phyloP scores from a whole-genome alignment of 176 grass and related monocot species.

The maize (Zea mays) region Zm-B73-REFERENCE-NAM-5.0 NC_050097.1:13923501-13924000 shows the following conservation, averaged over 20 bases:
- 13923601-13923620: too few species aligned
- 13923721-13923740: too few species aligned
- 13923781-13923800: constrained; percentile 57
- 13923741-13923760: too few species aligned
- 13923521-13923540: background rate
- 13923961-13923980: constrained; percentile 95
- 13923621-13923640: too few species aligned
- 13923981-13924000: constrained; percentile 96
- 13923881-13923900: constrained; percentile 99
- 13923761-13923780: background rate
- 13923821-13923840: constrained; percentile 97
- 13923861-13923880: constrained; percentile 99
- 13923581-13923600: too few species aligned
- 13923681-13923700: too few species aligned
- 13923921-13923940: constrained; percentile 80
- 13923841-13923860: constrained; percentile 78
- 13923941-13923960: constrained; percentile 77
- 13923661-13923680: too few species aligned
- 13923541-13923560: too few species aligned
- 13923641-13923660: too few species aligned
- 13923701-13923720: too few species aligned
- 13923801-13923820: constrained; percentile 91
- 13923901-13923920: constrained; percentile 97
- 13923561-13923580: too few species aligned
- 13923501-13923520: background rate